Conservation (phyloP, 1,284 basidiomycete species). For the Cystobasidium sp. region DNA sequence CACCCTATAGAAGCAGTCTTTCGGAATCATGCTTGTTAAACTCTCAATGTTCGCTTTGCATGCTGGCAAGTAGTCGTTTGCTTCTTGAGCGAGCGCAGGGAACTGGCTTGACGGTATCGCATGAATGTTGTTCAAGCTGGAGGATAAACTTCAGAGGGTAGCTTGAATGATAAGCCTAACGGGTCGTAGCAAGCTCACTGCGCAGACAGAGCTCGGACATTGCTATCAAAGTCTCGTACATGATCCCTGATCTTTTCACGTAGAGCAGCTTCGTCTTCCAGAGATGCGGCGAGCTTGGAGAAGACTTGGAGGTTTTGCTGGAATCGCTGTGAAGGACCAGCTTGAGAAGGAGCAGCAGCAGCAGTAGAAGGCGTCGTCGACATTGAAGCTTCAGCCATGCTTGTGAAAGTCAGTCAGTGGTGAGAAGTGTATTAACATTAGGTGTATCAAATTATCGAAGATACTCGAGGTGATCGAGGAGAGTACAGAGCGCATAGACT, state of each 20-base stretch:
- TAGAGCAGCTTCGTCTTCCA: slow-evolving; percentile 46
- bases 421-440: too few relatives aligned
- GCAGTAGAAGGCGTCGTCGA: slow-evolving; percentile 4
- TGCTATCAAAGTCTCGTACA: slow-evolving; percentile 45
- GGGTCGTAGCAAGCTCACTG: slow-evolving; percentile 9
- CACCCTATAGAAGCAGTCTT: slow-evolving; percentile 41
- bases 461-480: too few relatives aligned
- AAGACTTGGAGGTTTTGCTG: slow-evolving; percentile 44
- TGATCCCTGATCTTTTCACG: slow-evolving; percentile 48
- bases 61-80: slow-evolving; percentile 32
- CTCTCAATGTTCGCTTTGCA: slow-evolving; percentile 37
- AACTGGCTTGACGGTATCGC: slow-evolving; percentile 37
- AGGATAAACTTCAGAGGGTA: neutral
- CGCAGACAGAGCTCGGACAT: slow-evolving; percentile 35
- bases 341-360: neutral
- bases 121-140: slow-evolving; percentile 42
- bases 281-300: slow-evolving; percentile 39
- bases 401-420: neutral
- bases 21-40: slow-evolving; percentile 46
- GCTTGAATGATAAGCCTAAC: neutral
- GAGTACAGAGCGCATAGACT: too few relatives aligned
- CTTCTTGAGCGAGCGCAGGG: slow-evolving; percentile 25
- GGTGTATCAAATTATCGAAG: too few relatives aligned
- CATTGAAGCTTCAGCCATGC: neutral
- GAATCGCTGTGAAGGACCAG: slow-evolving; percentile 2